These are phyloP conservation scores for Calocybe cyanea DNA, from an alignment of 768 basidiomycete species.

Conservation along the genomic window DNA sequence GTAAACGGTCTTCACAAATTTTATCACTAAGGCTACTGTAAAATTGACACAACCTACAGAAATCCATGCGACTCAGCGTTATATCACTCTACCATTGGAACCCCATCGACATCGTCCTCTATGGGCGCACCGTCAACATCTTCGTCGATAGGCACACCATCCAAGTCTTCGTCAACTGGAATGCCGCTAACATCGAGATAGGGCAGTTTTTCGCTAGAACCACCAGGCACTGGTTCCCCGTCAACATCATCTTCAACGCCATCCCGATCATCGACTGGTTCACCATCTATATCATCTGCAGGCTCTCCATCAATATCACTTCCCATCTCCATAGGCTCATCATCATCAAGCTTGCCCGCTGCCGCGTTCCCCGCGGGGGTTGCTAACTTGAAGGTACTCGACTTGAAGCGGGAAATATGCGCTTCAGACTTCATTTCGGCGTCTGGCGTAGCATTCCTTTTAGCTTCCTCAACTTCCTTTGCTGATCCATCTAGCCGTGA, in stretches of 20 bases:
- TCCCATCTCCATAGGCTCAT: slow-evolving; percentile 27
- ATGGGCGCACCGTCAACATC: slow-evolving; percentile 45
- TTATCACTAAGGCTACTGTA: no score
- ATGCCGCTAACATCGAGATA: slow-evolving; percentile 38
- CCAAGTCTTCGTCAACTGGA: slow-evolving; percentile 24
- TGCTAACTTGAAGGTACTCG: slow-evolving; percentile 74
- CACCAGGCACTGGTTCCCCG: no score
- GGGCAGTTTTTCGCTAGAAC: slow-evolving; percentile 10
- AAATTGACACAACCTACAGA: no score
- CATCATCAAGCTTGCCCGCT: slow-evolving; percentile 22
- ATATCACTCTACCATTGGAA: slow-evolving; percentile 18
- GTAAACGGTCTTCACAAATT: no score
- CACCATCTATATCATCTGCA: slow-evolving; percentile 41
- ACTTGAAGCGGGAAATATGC: slow-evolving; percentile 67
- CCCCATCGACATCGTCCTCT: slow-evolving; percentile 36
- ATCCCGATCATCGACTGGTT: slow-evolving; percentile 44
- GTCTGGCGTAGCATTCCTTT: slow-evolving; percentile 25
- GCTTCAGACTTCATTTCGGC: slow-evolving; percentile 24
- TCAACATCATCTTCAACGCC: slow-evolving; percentile 48
- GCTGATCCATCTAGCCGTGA: slow-evolving; percentile 65
- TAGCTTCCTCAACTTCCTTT: slow-evolving; percentile 23
- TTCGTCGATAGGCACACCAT: slow-evolving; percentile 34
- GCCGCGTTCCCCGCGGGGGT: slow-evolving; percentile 25
- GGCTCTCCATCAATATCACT: slow-evolving; percentile 40
- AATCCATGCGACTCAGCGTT: no score